A percentile compares a stretch with the other conserved stretches of the same genome.
phyloP scores from a whole-genome alignment of 805 yeast genomes.

The Lachancea dasiensis region DNA sequence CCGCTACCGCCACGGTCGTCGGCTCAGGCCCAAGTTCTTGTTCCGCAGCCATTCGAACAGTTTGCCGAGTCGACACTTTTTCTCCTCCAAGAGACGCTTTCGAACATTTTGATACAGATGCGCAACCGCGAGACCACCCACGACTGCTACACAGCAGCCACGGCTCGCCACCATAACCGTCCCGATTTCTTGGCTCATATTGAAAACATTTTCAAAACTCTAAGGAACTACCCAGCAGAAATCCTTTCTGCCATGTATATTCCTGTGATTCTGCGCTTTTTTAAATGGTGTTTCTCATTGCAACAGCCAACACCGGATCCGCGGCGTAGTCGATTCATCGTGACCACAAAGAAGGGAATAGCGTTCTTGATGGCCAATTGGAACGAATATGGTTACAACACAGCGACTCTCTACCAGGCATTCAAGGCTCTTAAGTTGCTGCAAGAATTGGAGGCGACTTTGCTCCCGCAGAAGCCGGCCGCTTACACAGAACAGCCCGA shows the following conservation, averaged over 20 bases:
- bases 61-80: constrained; percentile 6
- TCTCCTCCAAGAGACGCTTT: constrained; percentile 6
- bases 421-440: constrained; percentile 7
- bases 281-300: constrained; percentile 9
- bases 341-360: constrained; percentile 8
- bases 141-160: constrained; percentile 7
- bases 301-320: constrained; percentile 1
- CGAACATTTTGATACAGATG: constrained; percentile 6
- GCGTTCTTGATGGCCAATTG: constrained; percentile 6
- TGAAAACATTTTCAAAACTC: constrained; percentile 6
- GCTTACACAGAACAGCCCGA: constrained; percentile 5
- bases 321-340: constrained; percentile 3
- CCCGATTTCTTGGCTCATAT: neutral
- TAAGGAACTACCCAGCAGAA: constrained; percentile 7
- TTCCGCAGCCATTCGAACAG: neutral
- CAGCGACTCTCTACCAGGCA: constrained; percentile 8
- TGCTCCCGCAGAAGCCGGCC: constrained; percentile 9
- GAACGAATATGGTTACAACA: constrained; percentile 5
- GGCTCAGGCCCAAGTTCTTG: no score
- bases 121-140: constrained; percentile 7
- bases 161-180: constrained; percentile 2
- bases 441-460: constrained; percentile 7
- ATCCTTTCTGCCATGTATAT: constrained; percentile 8
- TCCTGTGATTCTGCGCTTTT: constrained; percentile 12
- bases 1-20: no score